Base-by-base conservation (phyloP, 106 monocot species). In the Dendrobium catenatum region DNA sequence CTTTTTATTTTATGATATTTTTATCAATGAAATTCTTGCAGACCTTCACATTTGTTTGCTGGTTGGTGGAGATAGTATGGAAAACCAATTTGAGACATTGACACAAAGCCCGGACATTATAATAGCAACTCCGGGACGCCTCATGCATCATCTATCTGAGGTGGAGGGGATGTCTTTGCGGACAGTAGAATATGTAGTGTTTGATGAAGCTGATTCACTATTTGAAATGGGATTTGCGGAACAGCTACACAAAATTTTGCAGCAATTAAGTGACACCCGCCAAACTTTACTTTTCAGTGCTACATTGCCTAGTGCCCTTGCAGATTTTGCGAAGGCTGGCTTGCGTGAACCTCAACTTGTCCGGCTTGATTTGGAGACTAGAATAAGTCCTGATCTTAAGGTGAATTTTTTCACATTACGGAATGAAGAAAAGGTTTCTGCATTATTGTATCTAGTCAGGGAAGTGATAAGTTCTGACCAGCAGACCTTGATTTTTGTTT, bases 31-130 rank as follows among this genome's bases (percentile, higher is more conserved):
- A 76, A 41, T 80, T 72, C 44, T 1, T 83, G 42, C 73, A 98
- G 97, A 98, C 51, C 85, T 98, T 64, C 79, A 85, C 24, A 95
- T 85, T 73, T 95, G 92, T 42, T 75, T 98, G 40, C 82, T 98
- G 44, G 98, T 98, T 77, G 98, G 98, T 86, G 98, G 98, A 80
- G 98, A 98, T 81, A 95, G 95, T 83, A 98, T 98, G 95, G 98
- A 98, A 83, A 85, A 76, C 51, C 98, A 98, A 59, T 98, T 98
- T 83, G 95, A 98, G 85, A 95, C 95, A 54, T 79, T 98, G 40
- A 67, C 97, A n/a, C 91, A 91, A 43, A 95, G 80, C 78, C 98
- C 98, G 76, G 98, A 98, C 83, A 88, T 98, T 55, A 95, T 95
- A 79, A 98, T 98, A 81, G 98, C 98, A 37, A 98, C 98, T 46